These are phyloP conservation scores for Diaporthe destruens DNA, from an alignment of 2,329 filamentous ascomycete species.

Conservation along the genomic window DNA sequence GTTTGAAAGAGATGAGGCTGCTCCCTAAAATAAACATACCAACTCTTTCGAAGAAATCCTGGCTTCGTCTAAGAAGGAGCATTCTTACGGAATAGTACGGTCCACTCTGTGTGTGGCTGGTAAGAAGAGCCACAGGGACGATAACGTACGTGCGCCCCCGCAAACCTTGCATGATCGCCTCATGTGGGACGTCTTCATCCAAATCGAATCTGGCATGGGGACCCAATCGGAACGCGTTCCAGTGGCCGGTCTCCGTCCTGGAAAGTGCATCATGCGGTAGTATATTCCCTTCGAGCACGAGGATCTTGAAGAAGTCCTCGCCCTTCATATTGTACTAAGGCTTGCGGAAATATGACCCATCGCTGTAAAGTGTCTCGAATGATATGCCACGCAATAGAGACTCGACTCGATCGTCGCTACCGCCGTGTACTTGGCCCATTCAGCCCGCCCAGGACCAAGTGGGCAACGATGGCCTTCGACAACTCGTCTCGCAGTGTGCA, in stretches of 20 bases:
- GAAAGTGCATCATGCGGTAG: background rate
- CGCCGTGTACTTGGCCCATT: background rate
- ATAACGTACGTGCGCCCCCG: background rate
- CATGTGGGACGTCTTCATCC: background rate
- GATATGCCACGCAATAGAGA: background rate
- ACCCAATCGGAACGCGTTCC: background rate
- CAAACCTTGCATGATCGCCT: background rate
- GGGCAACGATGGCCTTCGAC: background rate
- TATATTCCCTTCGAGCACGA: background rate
- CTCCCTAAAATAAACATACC: background rate
- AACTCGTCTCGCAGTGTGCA: background rate
- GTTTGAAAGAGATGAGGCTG: conserved; percentile 6
- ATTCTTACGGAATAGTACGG: background rate
- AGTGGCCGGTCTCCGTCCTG: background rate
- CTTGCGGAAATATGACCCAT: background rate
- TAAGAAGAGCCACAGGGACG: background rate
- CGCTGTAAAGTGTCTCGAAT: background rate
- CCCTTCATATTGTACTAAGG: background rate
- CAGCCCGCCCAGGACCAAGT: background rate
- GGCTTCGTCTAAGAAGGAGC: background rate
- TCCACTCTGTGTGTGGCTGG: no score
- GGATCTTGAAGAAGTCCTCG: background rate
- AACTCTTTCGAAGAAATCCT: background rate
- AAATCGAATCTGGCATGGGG: background rate
- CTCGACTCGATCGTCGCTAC: background rate